phyloP scores from a whole-genome alignment of 345 rosid species.

The Eucalyptus erythrocorys region DNA sequence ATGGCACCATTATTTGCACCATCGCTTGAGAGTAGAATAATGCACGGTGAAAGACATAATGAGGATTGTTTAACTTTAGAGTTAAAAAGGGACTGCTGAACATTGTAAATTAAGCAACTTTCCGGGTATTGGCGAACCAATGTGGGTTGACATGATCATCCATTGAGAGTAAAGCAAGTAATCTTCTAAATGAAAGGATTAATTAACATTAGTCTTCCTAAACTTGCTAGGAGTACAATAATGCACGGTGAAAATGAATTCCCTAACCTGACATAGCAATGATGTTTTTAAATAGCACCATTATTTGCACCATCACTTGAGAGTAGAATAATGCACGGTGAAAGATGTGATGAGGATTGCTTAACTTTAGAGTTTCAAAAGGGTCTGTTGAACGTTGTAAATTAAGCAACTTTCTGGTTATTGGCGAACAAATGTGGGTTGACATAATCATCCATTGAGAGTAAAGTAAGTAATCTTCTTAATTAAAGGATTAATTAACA shows the following conservation, averaged over 20 bases:
- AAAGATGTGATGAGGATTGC: neutral
- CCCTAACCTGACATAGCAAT: neutral
- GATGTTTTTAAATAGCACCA: neutral
- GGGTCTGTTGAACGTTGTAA: neutral
- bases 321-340: neutral
- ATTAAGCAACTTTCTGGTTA: neutral
- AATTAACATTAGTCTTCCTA: too few relatives aligned
- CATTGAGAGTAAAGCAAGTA: neutral
- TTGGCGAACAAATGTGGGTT: neutral
- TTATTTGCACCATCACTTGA: neutral
- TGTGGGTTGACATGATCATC: neutral
- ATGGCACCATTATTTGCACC: neutral
- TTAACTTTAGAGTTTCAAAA: neutral
- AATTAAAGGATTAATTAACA: too few relatives aligned
- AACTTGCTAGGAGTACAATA: neutral
- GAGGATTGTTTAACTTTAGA: neutral
- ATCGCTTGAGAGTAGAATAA: neutral
- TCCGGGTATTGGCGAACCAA: neutral
- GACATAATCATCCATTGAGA: neutral
- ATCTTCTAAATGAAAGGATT: too few relatives aligned
- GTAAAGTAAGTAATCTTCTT: too few relatives aligned
- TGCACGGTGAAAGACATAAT: neutral
- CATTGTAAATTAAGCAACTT: neutral
- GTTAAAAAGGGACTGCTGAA: neutral
- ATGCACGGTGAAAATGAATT: neutral